phyloP scores from a whole-genome alignment of 345 rosid genomes.

The Carallia brachiata region DNA sequence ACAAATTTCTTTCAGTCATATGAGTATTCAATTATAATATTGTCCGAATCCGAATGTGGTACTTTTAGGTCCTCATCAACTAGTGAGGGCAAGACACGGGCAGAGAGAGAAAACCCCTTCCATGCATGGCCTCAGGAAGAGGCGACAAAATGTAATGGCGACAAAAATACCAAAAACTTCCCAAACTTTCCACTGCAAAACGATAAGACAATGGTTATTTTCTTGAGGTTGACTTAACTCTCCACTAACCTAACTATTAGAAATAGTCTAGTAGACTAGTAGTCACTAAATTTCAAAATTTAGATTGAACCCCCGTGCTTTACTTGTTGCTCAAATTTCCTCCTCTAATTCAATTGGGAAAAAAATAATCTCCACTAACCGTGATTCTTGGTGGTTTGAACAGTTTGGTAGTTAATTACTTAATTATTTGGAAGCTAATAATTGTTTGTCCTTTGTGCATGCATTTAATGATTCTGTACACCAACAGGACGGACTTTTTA shows the following conservation, averaged over 20 bases:
- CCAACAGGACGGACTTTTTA: not conserved
- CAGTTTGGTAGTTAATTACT: not conserved
- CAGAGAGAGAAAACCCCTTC: not conserved
- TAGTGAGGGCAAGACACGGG: not conserved
- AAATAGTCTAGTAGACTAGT: too few species aligned
- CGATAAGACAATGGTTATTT: constrained; percentile 16
- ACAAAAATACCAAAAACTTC: not conserved
- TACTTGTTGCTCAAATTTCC: too few species aligned
- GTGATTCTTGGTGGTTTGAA: not conserved
- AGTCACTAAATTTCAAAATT: too few species aligned
- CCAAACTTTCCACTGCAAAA: constrained; percentile 9
- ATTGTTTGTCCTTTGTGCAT: not conserved
- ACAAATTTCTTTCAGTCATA: too few species aligned
- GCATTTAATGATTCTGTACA: not conserved
- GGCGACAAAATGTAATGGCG: not conserved
- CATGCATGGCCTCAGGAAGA: not conserved
- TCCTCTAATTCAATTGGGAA: too few species aligned
- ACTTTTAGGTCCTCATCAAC: not conserved
- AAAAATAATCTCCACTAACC: not conserved
- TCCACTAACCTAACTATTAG: not conserved
- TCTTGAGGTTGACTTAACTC: not conserved
- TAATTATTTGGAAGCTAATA: not conserved
- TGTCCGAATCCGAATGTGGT: not conserved
- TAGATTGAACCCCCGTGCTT: too few species aligned
- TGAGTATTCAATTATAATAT: not conserved